Percentiles rank a stretch among this genome's conserved stretches.
Conservation (phyloP, 352 stramenopile genomes). For the Blastocystis sp. region DNA sequence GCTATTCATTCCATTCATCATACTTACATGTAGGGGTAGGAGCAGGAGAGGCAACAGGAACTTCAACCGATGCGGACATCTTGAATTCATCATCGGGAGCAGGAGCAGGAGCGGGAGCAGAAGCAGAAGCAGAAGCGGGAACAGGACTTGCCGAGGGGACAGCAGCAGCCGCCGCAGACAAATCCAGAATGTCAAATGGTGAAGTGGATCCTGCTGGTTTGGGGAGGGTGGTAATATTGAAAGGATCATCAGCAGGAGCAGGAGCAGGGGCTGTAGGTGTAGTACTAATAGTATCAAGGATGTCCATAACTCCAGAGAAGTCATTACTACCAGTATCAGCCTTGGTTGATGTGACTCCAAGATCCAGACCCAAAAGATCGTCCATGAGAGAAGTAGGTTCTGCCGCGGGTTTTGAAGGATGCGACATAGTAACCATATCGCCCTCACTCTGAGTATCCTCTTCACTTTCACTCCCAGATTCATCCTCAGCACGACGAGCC, state of each 20-base stretch:
- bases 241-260: neutral
- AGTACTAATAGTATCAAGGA: neutral
- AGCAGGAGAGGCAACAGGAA: too few relatives aligned
- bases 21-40: too few relatives aligned
- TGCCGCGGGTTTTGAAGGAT: neutral
- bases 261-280: neutral
- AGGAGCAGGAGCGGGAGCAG: too few relatives aligned
- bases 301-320: constrained; percentile 43
- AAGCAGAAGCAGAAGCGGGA: too few relatives aligned
- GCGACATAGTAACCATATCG: neutral
- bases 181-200: neutral
- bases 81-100: neutral
- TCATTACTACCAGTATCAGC: neutral
- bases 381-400: neutral
- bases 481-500: neutral
- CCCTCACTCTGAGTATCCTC: neutral
- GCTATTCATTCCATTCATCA: too few relatives aligned
- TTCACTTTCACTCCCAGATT: neutral
- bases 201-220: too few relatives aligned
- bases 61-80: neutral
- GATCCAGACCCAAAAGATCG: constrained; percentile 33
- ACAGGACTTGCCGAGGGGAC: too few relatives aligned
- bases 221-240: neutral
- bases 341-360: neutral
- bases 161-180: too few relatives aligned